Evolutionary conservation across 371 early-diverging fungal species (phyloP).

Genomic region (Umbelopsis sp.): DNA sequence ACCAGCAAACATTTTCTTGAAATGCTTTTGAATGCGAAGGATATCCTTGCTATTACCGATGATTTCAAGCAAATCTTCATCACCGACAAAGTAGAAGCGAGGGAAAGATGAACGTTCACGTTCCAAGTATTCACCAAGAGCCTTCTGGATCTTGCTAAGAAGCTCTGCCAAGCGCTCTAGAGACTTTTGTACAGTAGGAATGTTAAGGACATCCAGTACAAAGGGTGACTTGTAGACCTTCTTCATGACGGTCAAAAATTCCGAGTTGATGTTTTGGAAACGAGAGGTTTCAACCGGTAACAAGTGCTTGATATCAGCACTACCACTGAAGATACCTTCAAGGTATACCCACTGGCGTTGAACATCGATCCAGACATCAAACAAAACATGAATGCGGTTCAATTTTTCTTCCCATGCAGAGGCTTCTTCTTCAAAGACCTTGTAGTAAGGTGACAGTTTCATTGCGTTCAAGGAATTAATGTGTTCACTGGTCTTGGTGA

Average conservation of each 20-base stretch:
- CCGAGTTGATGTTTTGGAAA: slow-evolving; percentile 95
- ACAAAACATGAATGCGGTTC: slow-evolving; percentile 92
- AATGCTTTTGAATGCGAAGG: slow-evolving; percentile 93
- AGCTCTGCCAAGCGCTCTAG: slow-evolving; percentile 94
- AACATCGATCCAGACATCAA: slow-evolving; percentile 99
- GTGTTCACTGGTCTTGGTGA: slow-evolving; percentile 95
- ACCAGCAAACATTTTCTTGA: slow-evolving; percentile 99
- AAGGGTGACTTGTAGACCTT: slow-evolving; percentile 97
- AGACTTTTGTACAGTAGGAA: slow-evolving; percentile 93
- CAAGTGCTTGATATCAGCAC: slow-evolving; percentile 95
- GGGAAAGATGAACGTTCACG: slow-evolving; percentile 96
- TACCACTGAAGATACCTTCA: slow-evolving; percentile 96
- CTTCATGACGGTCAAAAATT: slow-evolving; percentile 97
- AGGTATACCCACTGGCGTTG: slow-evolving; percentile 99
- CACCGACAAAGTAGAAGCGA: slow-evolving; percentile 99
- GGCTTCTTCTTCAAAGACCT: slow-evolving; percentile 98
- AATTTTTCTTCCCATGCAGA: slow-evolving; percentile 95
- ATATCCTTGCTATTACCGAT: slow-evolving; percentile 98
- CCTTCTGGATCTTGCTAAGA: slow-evolving; percentile 95
- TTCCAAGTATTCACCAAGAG: slow-evolving; percentile 97
- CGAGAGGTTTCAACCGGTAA: slow-evolving; percentile 94
- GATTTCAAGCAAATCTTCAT: slow-evolving; percentile 98
- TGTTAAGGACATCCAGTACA: slow-evolving; percentile 91
- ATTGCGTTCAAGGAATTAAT: slow-evolving; percentile 94
- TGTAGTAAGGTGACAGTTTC: slow-evolving; percentile 97